These are phyloP conservation scores for Cynara cardunculus DNA, from an alignment of 129 eudicot species.

Conservation along the genomic window DNA sequence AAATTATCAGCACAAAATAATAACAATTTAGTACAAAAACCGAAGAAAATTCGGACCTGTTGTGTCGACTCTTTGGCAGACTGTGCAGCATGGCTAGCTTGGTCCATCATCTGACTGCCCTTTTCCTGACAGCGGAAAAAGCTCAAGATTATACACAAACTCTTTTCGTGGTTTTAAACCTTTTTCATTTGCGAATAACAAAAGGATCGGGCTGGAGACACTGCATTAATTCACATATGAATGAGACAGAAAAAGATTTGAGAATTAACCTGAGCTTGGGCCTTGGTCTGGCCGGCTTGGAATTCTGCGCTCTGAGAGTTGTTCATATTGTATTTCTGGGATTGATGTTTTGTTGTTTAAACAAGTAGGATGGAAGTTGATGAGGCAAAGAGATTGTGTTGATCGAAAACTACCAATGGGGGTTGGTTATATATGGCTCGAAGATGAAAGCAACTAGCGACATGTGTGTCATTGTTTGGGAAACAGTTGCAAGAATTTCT, in stretches of 20 bases:
- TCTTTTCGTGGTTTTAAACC: neutral
- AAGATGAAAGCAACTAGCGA: slow-evolving; percentile 19
- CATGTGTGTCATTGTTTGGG: slow-evolving; percentile 12
- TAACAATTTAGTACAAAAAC: neutral
- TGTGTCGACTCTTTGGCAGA: slow-evolving; percentile 55
- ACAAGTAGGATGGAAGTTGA: neutral
- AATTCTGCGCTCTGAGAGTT: slow-evolving; percentile 33
- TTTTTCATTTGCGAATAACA: neutral
- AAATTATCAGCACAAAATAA: neutral
- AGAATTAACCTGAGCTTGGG: slow-evolving; percentile 46
- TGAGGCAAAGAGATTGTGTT: slow-evolving; percentile 1
- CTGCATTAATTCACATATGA: neutral
- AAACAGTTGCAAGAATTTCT: slow-evolving; percentile 11
- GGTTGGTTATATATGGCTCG: slow-evolving; percentile 17
- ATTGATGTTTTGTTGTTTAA: slow-evolving; percentile 16
- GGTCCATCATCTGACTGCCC: slow-evolving; percentile 56
- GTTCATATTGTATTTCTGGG: slow-evolving; percentile 31
- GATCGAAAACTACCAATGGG: slow-evolving; percentile 7
- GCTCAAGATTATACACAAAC: neutral
- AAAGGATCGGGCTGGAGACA: neutral
- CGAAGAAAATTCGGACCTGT: slow-evolving; percentile 24
- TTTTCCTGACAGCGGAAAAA: slow-evolving; percentile 40
- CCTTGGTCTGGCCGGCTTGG: slow-evolving; percentile 66
- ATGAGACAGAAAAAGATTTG: neutral
- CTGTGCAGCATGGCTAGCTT: slow-evolving; percentile 65